These are phyloP conservation scores for Schoenoplectus triqueter DNA, from an alignment of 202 grass and related monocot genomes.

Conservation along the genomic window DNA sequence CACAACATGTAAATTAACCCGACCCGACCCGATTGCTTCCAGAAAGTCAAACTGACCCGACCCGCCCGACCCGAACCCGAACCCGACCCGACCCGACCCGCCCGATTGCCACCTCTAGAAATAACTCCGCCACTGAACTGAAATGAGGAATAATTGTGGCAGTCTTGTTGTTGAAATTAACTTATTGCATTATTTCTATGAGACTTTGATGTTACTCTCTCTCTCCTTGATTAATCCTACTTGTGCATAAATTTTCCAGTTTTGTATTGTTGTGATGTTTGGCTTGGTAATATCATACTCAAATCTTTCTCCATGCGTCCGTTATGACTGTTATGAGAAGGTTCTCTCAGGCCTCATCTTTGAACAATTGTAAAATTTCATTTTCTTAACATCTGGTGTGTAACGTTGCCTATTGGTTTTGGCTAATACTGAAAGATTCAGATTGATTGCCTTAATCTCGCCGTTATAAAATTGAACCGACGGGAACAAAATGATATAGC, in stretches of 20 bases:
- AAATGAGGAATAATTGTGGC: slow-evolving; percentile 13
- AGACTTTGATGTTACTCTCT: background rate
- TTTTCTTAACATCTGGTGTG: background rate
- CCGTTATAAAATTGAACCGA: background rate
- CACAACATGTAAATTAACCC: too few species aligned
- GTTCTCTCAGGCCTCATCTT: background rate
- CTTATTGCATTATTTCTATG: slow-evolving; percentile 30
- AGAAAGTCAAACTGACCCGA: too few species aligned
- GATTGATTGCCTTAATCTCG: background rate
- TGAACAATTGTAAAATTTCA: background rate
- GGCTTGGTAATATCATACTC: background rate
- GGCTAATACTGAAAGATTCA: slow-evolving; percentile 2
- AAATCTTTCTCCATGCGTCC: background rate
- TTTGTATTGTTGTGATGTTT: slow-evolving; percentile 18
- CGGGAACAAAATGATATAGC: background rate
- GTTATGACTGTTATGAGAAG: background rate
- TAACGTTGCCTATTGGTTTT: background rate
- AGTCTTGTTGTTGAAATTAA: slow-evolving; percentile 23
- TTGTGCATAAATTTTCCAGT: background rate
- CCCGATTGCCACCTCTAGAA: too few species aligned
- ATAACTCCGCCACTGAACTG: background rate
- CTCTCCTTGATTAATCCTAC: background rate
- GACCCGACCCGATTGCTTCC: too few species aligned
- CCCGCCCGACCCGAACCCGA: too few species aligned
- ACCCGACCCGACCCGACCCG: too few species aligned